Evolutionary conservation across 257 asterid genomes (phyloP), one percentile per base, ranked within the genome.

Genomic region (Penstemon barbatus): DNA sequence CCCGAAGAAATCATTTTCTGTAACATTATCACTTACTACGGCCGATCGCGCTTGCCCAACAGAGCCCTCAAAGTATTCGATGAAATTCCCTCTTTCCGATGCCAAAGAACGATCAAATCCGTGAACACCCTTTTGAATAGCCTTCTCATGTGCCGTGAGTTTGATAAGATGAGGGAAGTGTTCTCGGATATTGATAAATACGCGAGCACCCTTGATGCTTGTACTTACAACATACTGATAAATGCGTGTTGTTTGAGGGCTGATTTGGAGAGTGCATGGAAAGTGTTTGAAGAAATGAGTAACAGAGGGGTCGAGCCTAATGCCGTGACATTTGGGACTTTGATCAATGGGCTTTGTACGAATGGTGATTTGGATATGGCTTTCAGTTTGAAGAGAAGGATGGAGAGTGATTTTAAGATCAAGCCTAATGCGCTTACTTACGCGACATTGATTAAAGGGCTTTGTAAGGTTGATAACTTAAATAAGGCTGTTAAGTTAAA

Each of bases 1-100:
- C 88, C 96, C 0, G 74, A 82, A 49, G 96, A 91, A 64, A 72
- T 87, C 8, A 82, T 91, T 7, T 81, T 83, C 67, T 91, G 97
- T 53, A 91, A 82, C 54, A 71, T 91, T 13, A 87, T 89, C 33
- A 67, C 82, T 0, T 84, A 78, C 74, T 91, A 85, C 15, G 88
- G 86, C 57, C 84, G 93, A 72, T 83, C 87, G 6, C 87, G 85
- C 51, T 79, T 87, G 79, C 76, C 86, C 46, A 50, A 69, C 6
- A 79, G 82, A 37, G 97, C 96, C 57, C 78, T 78, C 73, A 77
- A 66, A 41, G 19, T 81, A 61, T 91, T 84, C 74, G 84, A 78
- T 60, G 83, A 87, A 81, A 83, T 91, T 7, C 84, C 90, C 8
- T 40, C 73, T 6, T 91, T 72, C 13, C 83, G 91, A 18, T 87